These are phyloP conservation scores for Crucibulum laeve DNA, from an alignment of 768 basidiomycete genomes.

Conservation along the genomic window DNA sequence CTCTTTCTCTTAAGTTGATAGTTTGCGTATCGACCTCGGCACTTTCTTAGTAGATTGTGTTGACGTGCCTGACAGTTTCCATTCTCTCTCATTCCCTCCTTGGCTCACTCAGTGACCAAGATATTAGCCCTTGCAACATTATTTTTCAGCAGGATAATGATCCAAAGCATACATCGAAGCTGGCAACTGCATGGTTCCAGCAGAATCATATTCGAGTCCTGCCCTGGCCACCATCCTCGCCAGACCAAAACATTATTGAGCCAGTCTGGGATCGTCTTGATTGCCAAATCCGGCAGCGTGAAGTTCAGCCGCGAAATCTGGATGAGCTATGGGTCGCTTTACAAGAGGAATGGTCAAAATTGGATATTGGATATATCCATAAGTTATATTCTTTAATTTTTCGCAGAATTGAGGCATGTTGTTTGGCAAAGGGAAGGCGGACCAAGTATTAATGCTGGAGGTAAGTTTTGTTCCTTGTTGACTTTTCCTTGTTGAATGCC, in stretches of 20 bases:
- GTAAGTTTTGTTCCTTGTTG: neutral
- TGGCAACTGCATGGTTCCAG: constrained; percentile 19
- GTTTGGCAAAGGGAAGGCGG: constrained; percentile 13
- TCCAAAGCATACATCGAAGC: constrained; percentile 26
- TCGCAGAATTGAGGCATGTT: constrained; percentile 11
- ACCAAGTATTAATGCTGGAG: constrained; percentile 20
- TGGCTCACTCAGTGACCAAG: constrained; percentile 14
- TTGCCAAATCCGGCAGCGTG: neutral
- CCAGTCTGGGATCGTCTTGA: constrained; percentile 21
- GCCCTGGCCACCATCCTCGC: constrained; percentile 22
- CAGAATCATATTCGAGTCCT: constrained; percentile 19
- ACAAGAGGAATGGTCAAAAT: constrained; percentile 21
- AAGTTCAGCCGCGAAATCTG: neutral
- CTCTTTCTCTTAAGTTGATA: too few species aligned
- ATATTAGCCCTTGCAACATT: constrained; percentile 6
- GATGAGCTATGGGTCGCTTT: constrained; percentile 20
- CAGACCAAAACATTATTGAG: constrained; percentile 29
- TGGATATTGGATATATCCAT: constrained; percentile 9
- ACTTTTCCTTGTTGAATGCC: neutral
- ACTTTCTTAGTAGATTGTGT: too few species aligned
- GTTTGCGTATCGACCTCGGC: too few species aligned
- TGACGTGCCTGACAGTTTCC: too few species aligned
- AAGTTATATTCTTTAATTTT: constrained; percentile 13
- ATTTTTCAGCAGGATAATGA: constrained; percentile 31
- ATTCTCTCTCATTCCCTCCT: too few species aligned